These are phyloP conservation scores for Arctium minus DNA, from an alignment of 129 eudicot species.

Conservation along the genomic window DNA sequence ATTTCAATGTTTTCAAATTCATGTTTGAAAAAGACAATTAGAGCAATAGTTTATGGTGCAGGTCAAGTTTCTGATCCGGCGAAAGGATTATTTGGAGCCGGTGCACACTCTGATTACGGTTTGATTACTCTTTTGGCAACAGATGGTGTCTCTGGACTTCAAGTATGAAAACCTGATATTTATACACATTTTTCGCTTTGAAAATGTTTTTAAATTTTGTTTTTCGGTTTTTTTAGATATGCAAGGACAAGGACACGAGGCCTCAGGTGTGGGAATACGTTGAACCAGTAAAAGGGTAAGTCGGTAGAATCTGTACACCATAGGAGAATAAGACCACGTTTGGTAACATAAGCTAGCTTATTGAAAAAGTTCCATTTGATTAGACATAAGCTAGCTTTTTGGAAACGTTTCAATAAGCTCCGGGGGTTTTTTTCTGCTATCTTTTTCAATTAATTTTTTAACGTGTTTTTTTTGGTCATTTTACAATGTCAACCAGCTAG, in stretches of 20 bases:
- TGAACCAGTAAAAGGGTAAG: slow-evolving; percentile 88
- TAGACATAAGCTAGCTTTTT: not conserved
- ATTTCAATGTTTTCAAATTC: not conserved
- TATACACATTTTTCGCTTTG: not conserved
- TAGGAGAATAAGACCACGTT: not conserved
- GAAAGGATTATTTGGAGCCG: slow-evolving; percentile 92
- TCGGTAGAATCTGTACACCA: not conserved
- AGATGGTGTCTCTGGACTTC: slow-evolving; percentile 69
- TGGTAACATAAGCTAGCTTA: not conserved
- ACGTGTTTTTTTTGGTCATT: not conserved
- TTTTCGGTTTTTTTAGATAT: slow-evolving; percentile 44
- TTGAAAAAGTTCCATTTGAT: not conserved
- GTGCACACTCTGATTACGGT: slow-evolving; percentile 88
- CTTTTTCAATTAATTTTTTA: too few relatives aligned
- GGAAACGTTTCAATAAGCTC: not conserved
- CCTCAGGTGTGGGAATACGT: slow-evolving; percentile 85
- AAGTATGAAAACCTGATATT: slow-evolving; percentile 41
- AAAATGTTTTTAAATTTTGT: not conserved
- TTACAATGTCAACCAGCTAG: not conserved
- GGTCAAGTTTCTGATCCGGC: slow-evolving; percentile 65
- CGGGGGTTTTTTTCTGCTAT: not conserved
- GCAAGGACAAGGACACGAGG: slow-evolving; percentile 68
- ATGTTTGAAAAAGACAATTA: not conserved
- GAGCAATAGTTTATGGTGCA: slow-evolving; percentile 17
- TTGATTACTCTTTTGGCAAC: slow-evolving; percentile 88